A percentile compares a stretch with the other conserved stretches of the same genome.
phyloP scores from a whole-genome alignment of 2,329 filamentous ascomycete genomes.

The Geoglossum cookeanum region DNA sequence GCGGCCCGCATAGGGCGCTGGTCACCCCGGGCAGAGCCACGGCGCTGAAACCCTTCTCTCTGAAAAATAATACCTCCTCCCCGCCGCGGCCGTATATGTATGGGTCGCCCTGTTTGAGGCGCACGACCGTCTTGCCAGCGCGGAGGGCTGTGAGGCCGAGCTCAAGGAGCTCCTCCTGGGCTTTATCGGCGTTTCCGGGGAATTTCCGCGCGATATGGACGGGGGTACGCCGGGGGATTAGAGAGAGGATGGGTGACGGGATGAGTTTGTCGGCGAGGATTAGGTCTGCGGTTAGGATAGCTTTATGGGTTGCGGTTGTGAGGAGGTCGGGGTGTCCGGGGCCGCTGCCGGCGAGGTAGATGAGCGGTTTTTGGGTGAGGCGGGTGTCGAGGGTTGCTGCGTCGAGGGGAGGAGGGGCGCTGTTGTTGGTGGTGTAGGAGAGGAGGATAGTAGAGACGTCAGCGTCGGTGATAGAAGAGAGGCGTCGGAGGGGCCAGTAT shows the following conservation, averaged over 20 bases:
- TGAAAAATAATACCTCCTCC: conserved; percentile 42
- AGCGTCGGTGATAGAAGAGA: conserved; percentile 60
- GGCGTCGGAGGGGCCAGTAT: conserved; percentile 80
- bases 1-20: conserved; percentile 64
- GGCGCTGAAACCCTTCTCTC: conserved; percentile 16
- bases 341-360: conserved; percentile 80
- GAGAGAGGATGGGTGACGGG: conserved; percentile 63
- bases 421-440: conserved; percentile 35
- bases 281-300: conserved; percentile 56
- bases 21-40: conserved; percentile 90
- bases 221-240: conserved; percentile 75
- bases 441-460: conserved; percentile 63
- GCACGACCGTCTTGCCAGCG: conserved; percentile 60
- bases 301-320: conserved; percentile 62
- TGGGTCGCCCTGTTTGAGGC: conserved; percentile 90
- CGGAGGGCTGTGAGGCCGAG: conserved; percentile 52
- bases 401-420: conserved; percentile 13
- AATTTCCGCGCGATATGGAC: conserved; percentile 94
- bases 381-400: conserved; percentile 8
- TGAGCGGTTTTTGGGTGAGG: conserved; percentile 34
- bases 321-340: conserved; percentile 85
- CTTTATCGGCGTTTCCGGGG: conserved; percentile 85
- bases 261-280: conserved; percentile 75
- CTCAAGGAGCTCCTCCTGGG: conserved; percentile 73
- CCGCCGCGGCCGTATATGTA: conserved; percentile 92